Conservation (phyloP, 2,329 filamentous ascomycete genomes). For the Arthrobotrys iridis region DNA sequence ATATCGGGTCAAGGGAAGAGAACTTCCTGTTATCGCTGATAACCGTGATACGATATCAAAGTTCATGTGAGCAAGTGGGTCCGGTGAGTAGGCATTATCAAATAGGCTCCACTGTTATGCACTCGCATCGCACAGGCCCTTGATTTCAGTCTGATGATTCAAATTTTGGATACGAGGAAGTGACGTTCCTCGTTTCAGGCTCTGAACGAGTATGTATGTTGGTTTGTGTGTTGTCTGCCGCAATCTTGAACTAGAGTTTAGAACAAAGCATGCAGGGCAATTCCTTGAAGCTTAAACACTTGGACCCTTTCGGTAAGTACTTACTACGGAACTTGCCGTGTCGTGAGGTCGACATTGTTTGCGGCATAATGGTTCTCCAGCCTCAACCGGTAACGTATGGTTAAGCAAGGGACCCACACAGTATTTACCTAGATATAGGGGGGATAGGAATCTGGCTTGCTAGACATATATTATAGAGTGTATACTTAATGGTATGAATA, state of each 20-base stretch:
- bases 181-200: not conserved
- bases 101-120: not conserved
- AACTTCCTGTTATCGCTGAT: constrained; percentile 4
- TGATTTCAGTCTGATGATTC: not conserved
- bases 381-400: too few relatives aligned
- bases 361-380: not conserved
- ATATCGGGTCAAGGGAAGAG: constrained; percentile 2
- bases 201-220: not conserved
- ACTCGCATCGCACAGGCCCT: not conserved
- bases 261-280: constrained; percentile 16
- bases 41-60: not conserved
- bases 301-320: not conserved
- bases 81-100: not conserved
- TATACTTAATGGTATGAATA: too few relatives aligned
- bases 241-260: constrained; percentile 10
- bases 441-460: too few relatives aligned
- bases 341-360: not conserved
- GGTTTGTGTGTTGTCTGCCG: not conserved
- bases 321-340: not conserved
- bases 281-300: not conserved
- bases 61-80: not conserved
- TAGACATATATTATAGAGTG: too few relatives aligned
- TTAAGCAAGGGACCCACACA: too few relatives aligned
- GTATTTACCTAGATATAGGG: too few relatives aligned
- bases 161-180: not conserved